Conservation (phyloP, 2,329 filamentous ascomycete species). For the Ascochyta fabae region DNA sequence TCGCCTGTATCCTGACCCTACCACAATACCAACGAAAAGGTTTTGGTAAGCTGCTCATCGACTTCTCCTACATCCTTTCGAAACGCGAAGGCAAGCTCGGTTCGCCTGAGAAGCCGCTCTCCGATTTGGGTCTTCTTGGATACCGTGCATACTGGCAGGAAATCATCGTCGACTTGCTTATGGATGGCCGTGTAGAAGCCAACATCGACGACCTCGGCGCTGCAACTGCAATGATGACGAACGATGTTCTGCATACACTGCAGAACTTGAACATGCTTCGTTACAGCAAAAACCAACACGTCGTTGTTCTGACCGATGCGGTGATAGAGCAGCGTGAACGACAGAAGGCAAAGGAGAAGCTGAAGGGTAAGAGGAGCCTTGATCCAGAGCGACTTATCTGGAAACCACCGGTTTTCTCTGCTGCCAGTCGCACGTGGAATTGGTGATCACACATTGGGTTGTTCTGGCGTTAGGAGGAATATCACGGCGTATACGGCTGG, state of each 20-base stretch:
- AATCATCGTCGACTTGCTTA: conserved; percentile 85
- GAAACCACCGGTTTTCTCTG: conserved; percentile 95
- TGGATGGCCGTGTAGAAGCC: conserved; percentile 71
- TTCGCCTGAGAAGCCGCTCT: conserved; percentile 94
- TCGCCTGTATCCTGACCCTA: conserved; percentile 95
- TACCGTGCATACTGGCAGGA: conserved; percentile 99
- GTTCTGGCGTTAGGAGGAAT: neutral
- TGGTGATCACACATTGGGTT: conserved; percentile 64
- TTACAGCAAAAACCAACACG: conserved; percentile 95
- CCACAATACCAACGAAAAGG: conserved; percentile 96
- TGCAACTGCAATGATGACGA: conserved; percentile 90
- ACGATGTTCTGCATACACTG: conserved; percentile 92
- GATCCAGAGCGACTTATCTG: conserved; percentile 82
- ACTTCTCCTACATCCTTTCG: conserved; percentile 96
- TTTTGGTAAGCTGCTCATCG: conserved; percentile 90
- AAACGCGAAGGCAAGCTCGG: conserved; percentile 95
- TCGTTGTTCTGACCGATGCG: conserved; percentile 88
- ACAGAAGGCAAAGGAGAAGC: conserved; percentile 78
- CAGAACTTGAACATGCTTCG: conserved; percentile 94
- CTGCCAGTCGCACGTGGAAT: conserved; percentile 90
- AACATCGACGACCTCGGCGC: conserved; percentile 86
- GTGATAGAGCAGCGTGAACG: conserved; percentile 73
- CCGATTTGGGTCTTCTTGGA: conserved; percentile 88
- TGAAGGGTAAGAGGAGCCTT: conserved; percentile 78
- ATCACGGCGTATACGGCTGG: neutral